Conservation (phyloP, 495 filamentous ascomycete species). For the Lophium mytilinum region DNA sequence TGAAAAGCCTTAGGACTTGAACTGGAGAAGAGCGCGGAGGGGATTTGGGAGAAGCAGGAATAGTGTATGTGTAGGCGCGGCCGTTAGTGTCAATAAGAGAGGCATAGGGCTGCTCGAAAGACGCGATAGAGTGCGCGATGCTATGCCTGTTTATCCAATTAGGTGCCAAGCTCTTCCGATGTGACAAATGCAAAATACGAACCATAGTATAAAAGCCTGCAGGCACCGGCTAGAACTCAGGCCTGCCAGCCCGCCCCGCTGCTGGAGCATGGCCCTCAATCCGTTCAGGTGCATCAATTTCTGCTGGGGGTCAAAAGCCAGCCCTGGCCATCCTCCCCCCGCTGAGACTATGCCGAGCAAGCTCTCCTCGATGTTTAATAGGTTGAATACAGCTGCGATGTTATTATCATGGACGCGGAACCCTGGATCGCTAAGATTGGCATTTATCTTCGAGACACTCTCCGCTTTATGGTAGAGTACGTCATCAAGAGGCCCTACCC, state of each 20-base stretch:
- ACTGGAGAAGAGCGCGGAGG: conserved; percentile 9
- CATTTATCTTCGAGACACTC: conserved; percentile 23
- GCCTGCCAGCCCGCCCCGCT: conserved; percentile 23
- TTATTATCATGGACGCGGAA: conserved; percentile 22
- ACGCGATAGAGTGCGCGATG: conserved; percentile 14
- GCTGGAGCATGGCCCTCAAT: conserved; percentile 25
- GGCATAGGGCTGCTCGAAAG: conserved; percentile 20
- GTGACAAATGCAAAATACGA: conserved; percentile 1
- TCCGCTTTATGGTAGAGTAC: conserved; percentile 20
- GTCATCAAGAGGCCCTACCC: conserved; percentile 2
- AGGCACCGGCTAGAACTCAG: conserved; percentile 23
- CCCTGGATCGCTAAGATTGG: conserved; percentile 14
- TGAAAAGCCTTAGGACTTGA: conserved; percentile 9
- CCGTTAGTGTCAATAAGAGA: conserved; percentile 15
- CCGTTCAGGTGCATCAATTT: conserved; percentile 24
- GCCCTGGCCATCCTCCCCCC: neutral
- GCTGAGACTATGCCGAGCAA: conserved; percentile 8
- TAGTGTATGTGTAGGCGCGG: conserved; percentile 12
- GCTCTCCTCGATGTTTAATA: conserved; percentile 27
- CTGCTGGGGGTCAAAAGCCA: conserved; percentile 7
- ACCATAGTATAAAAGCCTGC: conserved; percentile 28
- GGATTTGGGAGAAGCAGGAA: conserved; percentile 2
- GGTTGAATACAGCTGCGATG: conserved; percentile 27
- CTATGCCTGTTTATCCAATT: conserved; percentile 13
- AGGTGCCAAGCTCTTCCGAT: neutral